A percentile compares a stretch with the other conserved stretches of the same genome.
Evolutionary conservation across 306 rosid genomes (phyloP).

Genomic region (Alnus rubra): DNA sequence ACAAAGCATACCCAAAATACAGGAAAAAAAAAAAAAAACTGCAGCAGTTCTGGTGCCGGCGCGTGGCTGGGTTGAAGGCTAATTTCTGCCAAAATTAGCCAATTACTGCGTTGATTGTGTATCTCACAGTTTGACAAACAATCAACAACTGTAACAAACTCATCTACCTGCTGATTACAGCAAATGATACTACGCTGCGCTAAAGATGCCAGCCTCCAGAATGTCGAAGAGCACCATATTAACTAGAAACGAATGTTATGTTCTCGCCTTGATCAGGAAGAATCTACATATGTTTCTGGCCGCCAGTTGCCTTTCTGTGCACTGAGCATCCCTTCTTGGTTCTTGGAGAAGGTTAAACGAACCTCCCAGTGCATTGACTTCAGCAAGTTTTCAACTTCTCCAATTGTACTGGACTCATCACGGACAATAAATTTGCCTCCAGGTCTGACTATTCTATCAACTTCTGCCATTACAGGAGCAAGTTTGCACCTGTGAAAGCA

Average conservation of each 20-base stretch:
- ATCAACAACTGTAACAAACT: constrained; percentile 5
- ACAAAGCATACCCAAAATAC: too few relatives aligned
- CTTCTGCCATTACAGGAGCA: constrained; percentile 73
- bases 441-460: constrained; percentile 82
- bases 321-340: constrained; percentile 71
- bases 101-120: constrained; percentile 5
- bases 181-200: constrained; percentile 11
- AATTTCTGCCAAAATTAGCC: background rate
- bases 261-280: constrained; percentile 38
- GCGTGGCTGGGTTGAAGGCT: background rate
- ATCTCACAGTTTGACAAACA: constrained; percentile 7
- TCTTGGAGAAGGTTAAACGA: constrained; percentile 52
- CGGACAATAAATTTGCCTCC: constrained; percentile 78
- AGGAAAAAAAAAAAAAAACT: too few relatives aligned
- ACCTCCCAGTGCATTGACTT: constrained; percentile 91
- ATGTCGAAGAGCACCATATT: constrained; percentile 4
- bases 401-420: constrained; percentile 63
- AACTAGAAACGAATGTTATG: constrained; percentile 23
- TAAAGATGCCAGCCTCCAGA: constrained; percentile 27
- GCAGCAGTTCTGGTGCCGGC: too few relatives aligned
- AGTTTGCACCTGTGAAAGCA: constrained; percentile 69
- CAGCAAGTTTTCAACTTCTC: constrained; percentile 67
- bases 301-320: constrained; percentile 87
- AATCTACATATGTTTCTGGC: constrained; percentile 48
- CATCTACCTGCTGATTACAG: constrained; percentile 12